Evolutionary conservation across 108 stramenopile species (phyloP).

Genomic region (Cyclotella kingstonii): DNA sequence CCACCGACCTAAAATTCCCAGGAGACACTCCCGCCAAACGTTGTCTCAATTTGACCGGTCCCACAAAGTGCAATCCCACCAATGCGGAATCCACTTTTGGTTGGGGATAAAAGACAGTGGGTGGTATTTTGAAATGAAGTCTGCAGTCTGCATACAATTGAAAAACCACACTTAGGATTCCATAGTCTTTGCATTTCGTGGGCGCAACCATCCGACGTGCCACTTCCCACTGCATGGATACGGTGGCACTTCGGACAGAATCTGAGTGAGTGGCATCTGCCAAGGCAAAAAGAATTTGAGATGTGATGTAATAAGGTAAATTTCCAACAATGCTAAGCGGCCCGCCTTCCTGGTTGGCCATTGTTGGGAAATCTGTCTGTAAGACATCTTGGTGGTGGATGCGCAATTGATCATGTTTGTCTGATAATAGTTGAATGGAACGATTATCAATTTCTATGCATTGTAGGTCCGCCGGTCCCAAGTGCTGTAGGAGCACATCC

Average conservation of each 20-base stretch:
- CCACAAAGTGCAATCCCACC: slow-evolving; percentile 88
- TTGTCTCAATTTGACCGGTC: slow-evolving; percentile 49
- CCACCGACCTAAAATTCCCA: slow-evolving; percentile 71
- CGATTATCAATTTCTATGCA: slow-evolving; percentile 95
- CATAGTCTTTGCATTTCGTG: slow-evolving; percentile 85
- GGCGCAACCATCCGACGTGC: slow-evolving; percentile 88
- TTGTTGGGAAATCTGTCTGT: slow-evolving; percentile 80
- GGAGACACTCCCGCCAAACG: slow-evolving; percentile 83
- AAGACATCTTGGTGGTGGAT: slow-evolving; percentile 84
- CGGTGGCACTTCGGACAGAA: slow-evolving; percentile 87
- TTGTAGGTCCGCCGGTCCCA: slow-evolving; percentile 51
- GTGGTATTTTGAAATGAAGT: slow-evolving; percentile 95
- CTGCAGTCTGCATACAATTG: slow-evolving; percentile 84
- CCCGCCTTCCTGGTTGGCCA: slow-evolving; percentile 78
- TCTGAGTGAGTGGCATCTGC: slow-evolving; percentile 88
- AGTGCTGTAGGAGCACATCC: slow-evolving; percentile 65
- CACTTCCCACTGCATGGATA: slow-evolving; percentile 98
- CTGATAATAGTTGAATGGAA: slow-evolving; percentile 73
- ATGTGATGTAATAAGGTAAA: slow-evolving; percentile 96
- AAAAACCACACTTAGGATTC: slow-evolving; percentile 94
- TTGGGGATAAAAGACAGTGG: slow-evolving; percentile 96
- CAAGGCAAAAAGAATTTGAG: slow-evolving; percentile 93
- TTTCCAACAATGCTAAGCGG: slow-evolving; percentile 92
- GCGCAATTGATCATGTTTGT: slow-evolving; percentile 62
- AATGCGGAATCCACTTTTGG: slow-evolving; percentile 95